Evolutionary conservation across 257 asterid species (phyloP), one percentile per base, ranked within the genome.

Genomic region (Fraxinus pennsylvanica): DNA sequence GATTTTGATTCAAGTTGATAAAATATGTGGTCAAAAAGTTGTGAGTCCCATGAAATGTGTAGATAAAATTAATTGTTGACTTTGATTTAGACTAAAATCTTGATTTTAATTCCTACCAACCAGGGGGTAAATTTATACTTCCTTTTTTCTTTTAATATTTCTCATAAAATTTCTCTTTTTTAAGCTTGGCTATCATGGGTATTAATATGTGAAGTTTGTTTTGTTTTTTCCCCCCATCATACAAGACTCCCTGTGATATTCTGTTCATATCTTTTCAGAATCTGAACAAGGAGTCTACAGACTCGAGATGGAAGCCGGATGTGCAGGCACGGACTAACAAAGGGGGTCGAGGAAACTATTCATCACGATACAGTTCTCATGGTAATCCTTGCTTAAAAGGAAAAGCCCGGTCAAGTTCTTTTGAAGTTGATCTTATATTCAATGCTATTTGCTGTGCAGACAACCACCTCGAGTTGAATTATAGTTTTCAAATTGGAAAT

Each of bases 241-340:
- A 17, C 59, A 15, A 50, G 59, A 50, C 59, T 50, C 59, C 59
- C 15, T 47, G 21, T 50, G 19, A 74, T 27, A 69, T 32, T 35
- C 73, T 74, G 19, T 75, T 29, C 79, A 12, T 72, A 19, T 63
- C 38, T 82, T 70, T 82, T 79, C 94, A 92, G 97, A 86, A 81
- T 87, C 76, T 43, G 79, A 85, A 36, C 47, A 93, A 89, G 90
- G 96, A 94, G 83, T 80, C 90, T 45, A 81, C 85, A 3, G 98
- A 93, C 38, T 68, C 85, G 41, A 90, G 87, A 85, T 86, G 92
- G 96, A 94, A 91, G 85, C 85, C 93, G 36, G 92, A 88, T 70
- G 72, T 81, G 82, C 94, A 83, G 86, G 86, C 90, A 25, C 81
- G 93, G 81, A 88, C 90, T 66, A 86, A 80, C 79, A 88, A 90